Base-by-base conservation (phyloP, 2,329 filamentous ascomycete genomes). In the Sporothrix schenckii region DNA sequence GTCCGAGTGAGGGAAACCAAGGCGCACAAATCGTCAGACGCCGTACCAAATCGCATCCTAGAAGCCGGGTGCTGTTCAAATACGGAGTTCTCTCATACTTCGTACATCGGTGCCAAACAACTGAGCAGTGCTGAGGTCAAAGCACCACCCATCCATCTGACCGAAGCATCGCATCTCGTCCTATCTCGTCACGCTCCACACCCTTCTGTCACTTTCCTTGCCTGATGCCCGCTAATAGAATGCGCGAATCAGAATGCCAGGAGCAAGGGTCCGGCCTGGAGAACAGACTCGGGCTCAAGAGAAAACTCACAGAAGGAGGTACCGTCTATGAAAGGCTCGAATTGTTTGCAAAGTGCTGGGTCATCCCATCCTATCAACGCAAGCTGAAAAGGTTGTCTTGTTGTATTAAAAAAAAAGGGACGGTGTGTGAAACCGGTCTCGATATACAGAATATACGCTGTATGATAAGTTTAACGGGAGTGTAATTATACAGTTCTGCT, bases 91-190 rank as follows among this genome's bases (percentile, higher is more conserved):
- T 30, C 27, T 30, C 27, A 30, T 30, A 30, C 27, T 30, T 30
- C 27, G 27, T 30, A 30, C 27, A 30, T 30, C 27, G 3, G 27
- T 30, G 27, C 27, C 27, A 30, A 30, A 3, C 4, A 30, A 2
- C 27, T 5, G 24, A 24, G 24, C 24, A 24, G 24, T 24, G 24
- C 24, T 24, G 27, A 3, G 27, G 27, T 30, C 27, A 30, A 53
- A 53, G n/a, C 50, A 53, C 7, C 16, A 13, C 44, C 16, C 24
- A 56, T 60, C 56, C 24, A 56, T 60, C 56, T 60, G 34, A 2
- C 27, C 27, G 27, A 30, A 30, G 54, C 34, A 60, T 60, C 56
- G 56, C 56, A 60, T 60, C 56, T 60, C 56, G 21, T 1, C 56
- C 53, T 39, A 61, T 61, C 39, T 24, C 56, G 34, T 34, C 53